Evolutionary conservation across 441 rosid species (phyloP).

Genomic region (Breynia disticha): DNA sequence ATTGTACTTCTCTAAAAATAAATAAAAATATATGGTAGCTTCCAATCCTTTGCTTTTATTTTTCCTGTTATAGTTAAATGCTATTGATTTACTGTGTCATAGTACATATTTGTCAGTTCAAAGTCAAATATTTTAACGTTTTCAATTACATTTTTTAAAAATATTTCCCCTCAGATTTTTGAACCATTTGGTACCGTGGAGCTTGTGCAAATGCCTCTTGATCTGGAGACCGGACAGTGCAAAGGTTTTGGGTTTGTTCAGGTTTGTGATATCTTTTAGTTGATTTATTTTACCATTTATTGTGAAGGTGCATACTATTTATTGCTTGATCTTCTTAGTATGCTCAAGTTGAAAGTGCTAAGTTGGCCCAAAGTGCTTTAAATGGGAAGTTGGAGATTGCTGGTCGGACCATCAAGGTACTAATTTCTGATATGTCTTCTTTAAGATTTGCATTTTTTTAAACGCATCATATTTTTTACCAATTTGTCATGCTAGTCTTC

Average conservation of each 20-base stretch:
- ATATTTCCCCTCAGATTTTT: conserved; percentile 51
- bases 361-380: conserved; percentile 71
- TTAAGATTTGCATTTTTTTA: background rate
- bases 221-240: conserved; percentile 86
- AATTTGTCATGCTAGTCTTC: background rate
- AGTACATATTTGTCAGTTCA: background rate
- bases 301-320: conserved; percentile 7
- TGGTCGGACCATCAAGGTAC: conserved; percentile 76
- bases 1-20: background rate
- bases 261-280: conserved; percentile 33
- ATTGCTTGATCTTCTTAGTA: conserved; percentile 31
- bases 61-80: background rate
- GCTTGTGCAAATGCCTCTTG: conserved; percentile 88
- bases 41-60: background rate
- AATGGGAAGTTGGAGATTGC: conserved; percentile 91
- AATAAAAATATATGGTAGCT: background rate
- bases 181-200: conserved; percentile 92
- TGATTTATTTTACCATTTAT: conserved; percentile 4
- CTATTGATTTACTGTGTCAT: background rate
- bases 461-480: background rate
- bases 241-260: conserved; percentile 95
- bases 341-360: conserved; percentile 80
- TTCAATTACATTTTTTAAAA: background rate
- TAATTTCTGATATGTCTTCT: background rate
- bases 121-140: background rate